Conservation (phyloP, 768 basidiomycete species). For the Arthromyces matolae region DNA sequence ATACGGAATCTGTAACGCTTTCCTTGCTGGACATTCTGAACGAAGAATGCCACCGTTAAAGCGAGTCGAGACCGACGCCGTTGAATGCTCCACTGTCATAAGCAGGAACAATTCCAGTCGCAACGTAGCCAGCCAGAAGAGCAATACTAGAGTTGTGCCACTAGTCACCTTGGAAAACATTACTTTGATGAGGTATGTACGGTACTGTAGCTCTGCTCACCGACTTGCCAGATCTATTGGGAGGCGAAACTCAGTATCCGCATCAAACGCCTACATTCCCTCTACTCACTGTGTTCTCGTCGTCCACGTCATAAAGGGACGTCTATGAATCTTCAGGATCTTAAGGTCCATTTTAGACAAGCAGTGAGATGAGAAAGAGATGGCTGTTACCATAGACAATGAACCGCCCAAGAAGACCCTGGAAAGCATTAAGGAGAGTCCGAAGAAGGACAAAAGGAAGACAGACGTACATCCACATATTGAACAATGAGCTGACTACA, state of each 20-base stretch:
- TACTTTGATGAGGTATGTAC: background rate
- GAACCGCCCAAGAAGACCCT: conserved; percentile 20
- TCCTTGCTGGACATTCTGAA: too few species aligned
- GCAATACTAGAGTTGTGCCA: conserved; percentile 25
- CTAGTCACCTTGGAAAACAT: conserved; percentile 41
- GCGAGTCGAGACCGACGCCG: conserved; percentile 43
- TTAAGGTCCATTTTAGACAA: background rate
- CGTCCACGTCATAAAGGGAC: conserved; percentile 18
- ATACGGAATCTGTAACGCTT: too few species aligned
- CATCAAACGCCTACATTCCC: background rate
- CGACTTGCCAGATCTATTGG: conserved; percentile 21
- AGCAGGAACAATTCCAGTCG: conserved; percentile 24
- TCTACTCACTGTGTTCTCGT: conserved; percentile 8
- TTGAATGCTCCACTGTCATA: conserved; percentile 43
- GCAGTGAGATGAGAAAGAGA: background rate
- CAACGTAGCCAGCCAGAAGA: conserved; percentile 26
- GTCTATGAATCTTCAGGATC: conserved; percentile 10
- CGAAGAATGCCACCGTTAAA: conserved; percentile 34
- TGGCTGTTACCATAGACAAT: conserved; percentile 22
- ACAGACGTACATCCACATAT: conserved; percentile 14
- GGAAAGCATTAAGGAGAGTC: background rate
- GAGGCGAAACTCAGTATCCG: background rate
- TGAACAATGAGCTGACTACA: conserved; percentile 15
- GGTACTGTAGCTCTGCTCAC: conserved; percentile 1
- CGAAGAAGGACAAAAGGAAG: background rate